A percentile compares a stretch with the other conserved stretches of the same genome.
phyloP scores from a whole-genome alignment of 345 rosid species.

The Citrus inodora region DNA sequence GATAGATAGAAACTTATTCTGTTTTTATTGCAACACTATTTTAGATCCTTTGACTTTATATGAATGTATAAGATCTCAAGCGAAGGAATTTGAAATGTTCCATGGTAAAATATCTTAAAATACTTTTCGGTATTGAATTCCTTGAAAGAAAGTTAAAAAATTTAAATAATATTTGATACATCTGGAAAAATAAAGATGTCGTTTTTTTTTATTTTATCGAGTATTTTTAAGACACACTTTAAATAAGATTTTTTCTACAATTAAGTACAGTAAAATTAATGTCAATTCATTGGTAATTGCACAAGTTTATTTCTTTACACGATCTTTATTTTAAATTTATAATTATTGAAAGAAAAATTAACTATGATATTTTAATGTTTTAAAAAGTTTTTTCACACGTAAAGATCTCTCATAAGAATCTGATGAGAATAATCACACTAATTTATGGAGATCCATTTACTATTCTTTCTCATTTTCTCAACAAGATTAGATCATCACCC shows the following conservation, averaged over 20 bases:
- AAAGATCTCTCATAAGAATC: too few relatives aligned
- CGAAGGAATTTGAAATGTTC: too few relatives aligned
- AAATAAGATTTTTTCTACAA: rapidly evolving
- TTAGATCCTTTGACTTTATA: not conserved
- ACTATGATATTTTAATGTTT: not conserved
- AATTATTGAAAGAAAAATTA: too few relatives aligned
- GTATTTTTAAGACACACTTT: not conserved
- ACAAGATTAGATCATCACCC: not conserved
- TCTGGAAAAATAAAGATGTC: too few relatives aligned
- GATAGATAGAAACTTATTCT: not conserved
- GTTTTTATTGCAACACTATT: not conserved
- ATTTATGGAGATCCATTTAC: not conserved
- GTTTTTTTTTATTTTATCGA: rapidly evolving
- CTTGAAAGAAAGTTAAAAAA: too few relatives aligned
- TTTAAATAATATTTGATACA: too few relatives aligned
- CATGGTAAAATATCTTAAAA: too few relatives aligned
- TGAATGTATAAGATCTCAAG: not conserved
- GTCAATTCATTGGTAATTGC: not conserved
- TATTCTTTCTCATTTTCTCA: not conserved
- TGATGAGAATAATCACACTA: not conserved
- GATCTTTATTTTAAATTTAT: too few relatives aligned
- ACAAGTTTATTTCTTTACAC: too few relatives aligned
- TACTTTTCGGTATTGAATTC: too few relatives aligned
- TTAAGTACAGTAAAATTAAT: too few relatives aligned
- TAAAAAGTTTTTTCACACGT: not conserved